Conservation (phyloP, 2,329 filamentous ascomycete species). For the Apiospora aurea region DNA sequence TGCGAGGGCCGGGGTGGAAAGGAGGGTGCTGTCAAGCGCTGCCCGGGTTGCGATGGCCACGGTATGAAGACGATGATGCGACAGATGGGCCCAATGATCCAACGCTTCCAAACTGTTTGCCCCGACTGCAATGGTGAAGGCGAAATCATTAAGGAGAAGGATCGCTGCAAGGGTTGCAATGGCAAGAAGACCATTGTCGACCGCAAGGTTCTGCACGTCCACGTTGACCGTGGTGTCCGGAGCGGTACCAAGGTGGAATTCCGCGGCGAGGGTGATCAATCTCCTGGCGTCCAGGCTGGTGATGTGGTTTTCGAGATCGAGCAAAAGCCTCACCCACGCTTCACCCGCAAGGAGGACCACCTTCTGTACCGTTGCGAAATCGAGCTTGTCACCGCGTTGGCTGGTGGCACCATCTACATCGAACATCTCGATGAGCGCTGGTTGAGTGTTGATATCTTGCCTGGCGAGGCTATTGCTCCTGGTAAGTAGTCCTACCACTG, state of each 20-base stretch:
- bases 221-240: conserved; percentile 93
- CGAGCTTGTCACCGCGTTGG: conserved; percentile 92
- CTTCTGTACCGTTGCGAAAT: conserved; percentile 95
- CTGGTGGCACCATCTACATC: conserved; percentile 87
- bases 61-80: conserved; percentile 99
- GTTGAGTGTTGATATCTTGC: conserved; percentile 90
- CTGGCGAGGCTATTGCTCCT: conserved; percentile 92
- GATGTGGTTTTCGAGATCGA: conserved; percentile 99
- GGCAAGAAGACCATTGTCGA: conserved; percentile 99
- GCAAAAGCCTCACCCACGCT: conserved; percentile 96
- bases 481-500: conserved; percentile 63
- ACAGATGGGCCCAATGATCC: conserved; percentile 99
- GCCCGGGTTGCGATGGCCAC: conserved; percentile 86
- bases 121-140: conserved; percentile 98
- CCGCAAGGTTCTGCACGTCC: conserved; percentile 97
- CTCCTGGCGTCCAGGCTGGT: conserved; percentile 89
- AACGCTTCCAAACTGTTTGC: conserved; percentile 99
- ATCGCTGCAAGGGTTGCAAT: conserved; percentile 94
- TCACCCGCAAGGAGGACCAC: conserved; percentile 96
- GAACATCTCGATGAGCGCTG: conserved; percentile 98
- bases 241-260: conserved; percentile 97
- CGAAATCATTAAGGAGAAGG: conserved; percentile 95
- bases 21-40: conserved; percentile 96
- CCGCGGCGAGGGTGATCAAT: conserved; percentile 94
- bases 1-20: conserved; percentile 96